Base-by-base conservation (phyloP, 139 green algal species). In the Chlamydomonas incerta region DNA sequence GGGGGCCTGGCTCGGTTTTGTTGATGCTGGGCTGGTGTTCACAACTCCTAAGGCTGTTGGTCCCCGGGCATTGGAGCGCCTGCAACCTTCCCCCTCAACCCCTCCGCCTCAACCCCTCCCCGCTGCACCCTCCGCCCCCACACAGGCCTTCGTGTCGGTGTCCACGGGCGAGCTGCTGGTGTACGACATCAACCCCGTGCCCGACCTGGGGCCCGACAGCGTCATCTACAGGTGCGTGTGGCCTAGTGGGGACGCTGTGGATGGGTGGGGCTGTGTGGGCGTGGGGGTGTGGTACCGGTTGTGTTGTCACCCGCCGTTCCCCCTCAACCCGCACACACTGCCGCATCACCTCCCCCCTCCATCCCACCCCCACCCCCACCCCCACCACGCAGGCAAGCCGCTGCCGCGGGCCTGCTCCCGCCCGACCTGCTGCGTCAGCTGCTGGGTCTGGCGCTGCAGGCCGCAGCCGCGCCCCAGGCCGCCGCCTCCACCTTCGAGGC, bases 131-230 rank as follows among this genome's bases (percentile, higher is more conserved):
- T n/a, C n/a, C n/a, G n/a, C n/a, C n/a, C n/a, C n/a, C n/a, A n/a
- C n/a, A 50, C 74, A 82, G 74, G 77, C 77, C n/a, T 83, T 83
- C 33, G 77, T 74, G 29, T 29, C 41, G 8, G 8, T n/a, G 0
- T 65, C 65, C 63, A 83, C 37, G 55, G 77, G 63, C 29, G 63
- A 83, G 10, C 29, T 83, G 41, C 63, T 70, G 29, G 77, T 83
- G 26, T 83, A 66, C 77, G 77, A 83, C 77, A 74, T 83, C 37
- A 83, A 83, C 63, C 29, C 58, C 29, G 35, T 26, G 24, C 77
- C 77, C 29, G 77, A 83, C 77, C 77, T 83, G 41, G 77, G 77
- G n/a, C 63, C 63, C 0, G 47, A 83, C 77, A 83, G 77, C 65
- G 29, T 50, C 23, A 29, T 83, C 1, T 83, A 57, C 34, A 65